Base-by-base conservation (phyloP, 371 early-diverging fungal species). In the Mucor piriformis region DNA sequence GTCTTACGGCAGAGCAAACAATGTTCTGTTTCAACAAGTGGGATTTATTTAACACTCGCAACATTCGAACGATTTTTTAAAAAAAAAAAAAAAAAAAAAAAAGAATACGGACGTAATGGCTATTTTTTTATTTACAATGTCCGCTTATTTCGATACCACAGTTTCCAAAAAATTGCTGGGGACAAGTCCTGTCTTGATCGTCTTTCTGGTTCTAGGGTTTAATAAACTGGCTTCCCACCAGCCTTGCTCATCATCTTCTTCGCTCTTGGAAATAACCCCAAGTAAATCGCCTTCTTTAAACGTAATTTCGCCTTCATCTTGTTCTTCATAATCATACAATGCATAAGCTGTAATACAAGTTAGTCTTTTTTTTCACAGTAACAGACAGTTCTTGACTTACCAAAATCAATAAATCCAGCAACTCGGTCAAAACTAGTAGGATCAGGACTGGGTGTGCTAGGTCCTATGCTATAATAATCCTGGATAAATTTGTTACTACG, bases 291-390 rank as follows among this genome's bases (percentile, higher is more conserved):
- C 83, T 60, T 79, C 79, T 3, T 70, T 67, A 70, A 90, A 87
- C 16, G 77, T 60, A 43, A 90, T 61, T 56, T 90, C 90, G 7
- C 86, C 87, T 18, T 75, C 79, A 32, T 84, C 77, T 42, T 82
- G 75, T 13, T 82, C 86, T 12, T 73, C 74, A 58, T 85, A 90
- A 54, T 90, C 87, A 65, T 88, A 90, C 15, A 87, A 48, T 13
- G 89, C 90, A 21, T 73, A 64, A 20, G 76, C 78, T 68, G 54
- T 15, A 43, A 25, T 37, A 33, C 7, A 38, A 43, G 11, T 43
- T 21, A 21, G 20, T 16, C 11, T 20, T 11, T 20, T 8, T 47
- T 11, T 2, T 35, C 6, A 16, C 13, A 29, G 12, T 2, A 29
- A 53, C n/a, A n/a, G n/a, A n/a, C n/a, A n/a, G n/a, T n/a, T n/a